Evolutionary conservation across 2,329 filamentous ascomycete genomes (phyloP).

Genomic region (Fusarium anthophilum): DNA sequence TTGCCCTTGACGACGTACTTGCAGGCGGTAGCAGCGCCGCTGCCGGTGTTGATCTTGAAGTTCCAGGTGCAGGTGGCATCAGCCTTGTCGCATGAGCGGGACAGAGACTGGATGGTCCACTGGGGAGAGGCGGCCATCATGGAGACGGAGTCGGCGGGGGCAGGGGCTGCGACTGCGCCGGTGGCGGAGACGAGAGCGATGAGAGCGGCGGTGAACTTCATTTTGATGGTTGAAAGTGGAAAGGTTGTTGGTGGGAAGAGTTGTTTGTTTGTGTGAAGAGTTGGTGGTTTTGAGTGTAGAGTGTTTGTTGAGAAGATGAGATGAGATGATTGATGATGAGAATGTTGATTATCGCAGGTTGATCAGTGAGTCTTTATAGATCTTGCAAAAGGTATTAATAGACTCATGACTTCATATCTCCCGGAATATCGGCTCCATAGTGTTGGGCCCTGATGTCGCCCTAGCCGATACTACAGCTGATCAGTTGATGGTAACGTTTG

Average conservation of each 20-base stretch:
- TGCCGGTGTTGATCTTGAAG: slow-evolving; percentile 56
- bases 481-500: neutral
- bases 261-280: slow-evolving; percentile 4
- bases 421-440: neutral
- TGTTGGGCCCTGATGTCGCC: neutral
- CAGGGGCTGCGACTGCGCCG: slow-evolving; percentile 48
- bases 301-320: slow-evolving; percentile 14
- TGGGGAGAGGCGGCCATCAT: slow-evolving; percentile 52
- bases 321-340: slow-evolving; percentile 21
- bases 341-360: neutral
- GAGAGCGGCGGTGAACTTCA: slow-evolving; percentile 55
- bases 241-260: neutral
- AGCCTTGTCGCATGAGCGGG: slow-evolving; percentile 51
- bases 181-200: slow-evolving; percentile 44
- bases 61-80: slow-evolving; percentile 55
- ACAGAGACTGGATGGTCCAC: slow-evolving; percentile 54
- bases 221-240: slow-evolving; percentile 42
- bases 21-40: slow-evolving; percentile 47
- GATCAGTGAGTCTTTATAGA: slow-evolving; percentile 12
- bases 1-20: slow-evolving; percentile 45
- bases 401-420: slow-evolving; percentile 7
- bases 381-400: slow-evolving; percentile 15
- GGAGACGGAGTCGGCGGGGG: slow-evolving; percentile 43
- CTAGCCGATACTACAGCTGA: neutral
- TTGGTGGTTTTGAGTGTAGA: neutral